Evolutionary conservation across 1,139 yeast genomes (phyloP).

Genomic region (Sugiyamaella paludigena): DNA sequence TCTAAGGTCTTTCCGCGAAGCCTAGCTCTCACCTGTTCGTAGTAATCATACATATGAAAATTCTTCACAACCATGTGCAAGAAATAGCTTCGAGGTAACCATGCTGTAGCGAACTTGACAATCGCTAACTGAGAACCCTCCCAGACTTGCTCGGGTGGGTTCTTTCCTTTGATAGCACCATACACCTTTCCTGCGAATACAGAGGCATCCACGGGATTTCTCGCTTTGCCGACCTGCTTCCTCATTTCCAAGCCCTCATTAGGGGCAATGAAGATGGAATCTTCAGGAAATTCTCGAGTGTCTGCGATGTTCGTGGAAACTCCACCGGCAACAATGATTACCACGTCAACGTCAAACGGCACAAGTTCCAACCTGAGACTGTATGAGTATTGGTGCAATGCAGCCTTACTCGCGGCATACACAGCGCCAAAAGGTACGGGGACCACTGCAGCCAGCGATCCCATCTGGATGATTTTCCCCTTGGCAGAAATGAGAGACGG

Average conservation of each 20-base stretch:
- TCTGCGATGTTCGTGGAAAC: conserved; percentile 63
- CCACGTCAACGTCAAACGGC: conserved; percentile 70
- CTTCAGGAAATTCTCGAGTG: conserved; percentile 52
- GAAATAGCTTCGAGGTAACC: conserved; percentile 51
- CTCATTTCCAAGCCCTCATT: too few relatives aligned
- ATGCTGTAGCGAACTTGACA: conserved; percentile 39
- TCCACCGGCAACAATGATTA: conserved; percentile 69
- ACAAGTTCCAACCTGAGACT: conserved; percentile 63
- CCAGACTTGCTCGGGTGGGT: conserved; percentile 49
- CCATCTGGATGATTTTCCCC: conserved; percentile 74
- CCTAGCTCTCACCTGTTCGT: conserved; percentile 14
- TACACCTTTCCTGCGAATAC: conserved; percentile 56
- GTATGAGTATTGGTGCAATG: conserved; percentile 68
- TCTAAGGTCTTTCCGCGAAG: conserved; percentile 1
- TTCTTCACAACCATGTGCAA: conserved; percentile 46
- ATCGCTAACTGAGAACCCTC: conserved; percentile 51
- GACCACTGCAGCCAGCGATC: conserved; percentile 63
- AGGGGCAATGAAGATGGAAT: too few relatives aligned
- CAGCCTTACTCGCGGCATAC: conserved; percentile 71
- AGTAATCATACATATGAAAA: conserved; percentile 44
- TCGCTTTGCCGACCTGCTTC: conserved; percentile 62
- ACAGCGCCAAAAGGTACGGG: conserved; percentile 72
- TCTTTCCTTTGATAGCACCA: conserved; percentile 42
- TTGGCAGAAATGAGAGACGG: conserved; percentile 60
- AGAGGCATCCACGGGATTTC: conserved; percentile 58